These are phyloP conservation scores for Colletotrichum simmondsii DNA, from an alignment of 2,329 filamentous ascomycete genomes.

Conservation along the genomic window DNA sequence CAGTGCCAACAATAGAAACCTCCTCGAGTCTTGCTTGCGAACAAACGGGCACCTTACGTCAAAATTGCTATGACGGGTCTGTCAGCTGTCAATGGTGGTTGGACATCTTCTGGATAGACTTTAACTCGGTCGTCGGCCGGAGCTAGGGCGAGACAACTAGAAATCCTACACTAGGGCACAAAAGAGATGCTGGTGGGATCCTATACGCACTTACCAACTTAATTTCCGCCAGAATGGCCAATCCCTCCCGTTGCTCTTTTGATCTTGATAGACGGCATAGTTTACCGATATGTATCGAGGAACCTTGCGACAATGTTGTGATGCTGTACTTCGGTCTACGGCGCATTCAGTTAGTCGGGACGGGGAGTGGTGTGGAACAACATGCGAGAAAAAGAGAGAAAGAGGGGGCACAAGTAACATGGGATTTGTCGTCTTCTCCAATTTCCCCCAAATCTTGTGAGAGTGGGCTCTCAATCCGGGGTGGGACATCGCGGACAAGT, in stretches of 20 bases:
- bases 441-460: not conserved
- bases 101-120: constrained; percentile 15
- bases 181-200: not conserved
- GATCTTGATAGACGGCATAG: constrained; percentile 1
- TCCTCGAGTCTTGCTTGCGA: constrained; percentile 1
- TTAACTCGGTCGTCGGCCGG: constrained; percentile 23
- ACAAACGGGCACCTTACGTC: constrained; percentile 1
- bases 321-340: constrained; percentile 7
- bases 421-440: constrained; percentile 12
- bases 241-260: not conserved
- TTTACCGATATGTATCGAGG: not conserved
- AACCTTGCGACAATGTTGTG: constrained; percentile 12
- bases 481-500: not conserved
- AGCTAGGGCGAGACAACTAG: not conserved
- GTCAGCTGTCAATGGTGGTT: not conserved
- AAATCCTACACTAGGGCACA: not conserved
- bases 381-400: not conserved
- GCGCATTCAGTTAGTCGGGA: not conserved
- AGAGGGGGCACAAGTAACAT: constrained; percentile 3
- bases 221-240: not conserved
- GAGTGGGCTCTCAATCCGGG: constrained; percentile 13
- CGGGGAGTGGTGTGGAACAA: not conserved
- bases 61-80: constrained; percentile 9
- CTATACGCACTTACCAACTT: constrained; percentile 15
- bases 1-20: constrained; percentile 32